A percentile compares a stretch with the other conserved stretches of the same genome.
These are phyloP conservation scores for Jatropha curcas DNA, from an alignment of 345 rosid genomes.

Conservation along the genomic window DNA sequence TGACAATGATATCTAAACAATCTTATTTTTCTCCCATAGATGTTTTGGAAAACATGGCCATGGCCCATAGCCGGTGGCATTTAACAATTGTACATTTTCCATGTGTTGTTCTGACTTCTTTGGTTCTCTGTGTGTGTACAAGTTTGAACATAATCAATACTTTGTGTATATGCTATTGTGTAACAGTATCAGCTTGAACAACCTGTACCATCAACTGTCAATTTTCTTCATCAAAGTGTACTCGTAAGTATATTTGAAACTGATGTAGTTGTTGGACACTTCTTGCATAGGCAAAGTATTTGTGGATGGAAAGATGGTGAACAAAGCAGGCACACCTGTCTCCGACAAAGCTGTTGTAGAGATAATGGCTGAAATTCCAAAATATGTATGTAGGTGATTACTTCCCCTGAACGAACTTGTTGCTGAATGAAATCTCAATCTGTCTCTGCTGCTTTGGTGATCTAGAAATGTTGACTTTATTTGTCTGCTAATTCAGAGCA, in stretches of 20 bases:
- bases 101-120: too few relatives aligned
- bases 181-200: background rate
- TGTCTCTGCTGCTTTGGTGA: slow-evolving; percentile 2
- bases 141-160: background rate
- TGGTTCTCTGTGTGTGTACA: background rate
- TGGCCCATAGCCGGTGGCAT: too few relatives aligned
- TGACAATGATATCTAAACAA: background rate
- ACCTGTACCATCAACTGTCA: background rate
- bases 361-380: slow-evolving; percentile 79
- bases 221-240: background rate
- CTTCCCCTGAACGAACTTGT: slow-evolving; percentile 30
- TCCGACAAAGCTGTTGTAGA: slow-evolving; percentile 66
- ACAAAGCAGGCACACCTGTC: slow-evolving; percentile 85
- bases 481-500: slow-evolving; percentile 52
- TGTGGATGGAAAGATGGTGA: slow-evolving; percentile 81
- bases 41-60: background rate
- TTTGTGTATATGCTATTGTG: too few relatives aligned
- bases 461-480: slow-evolving; percentile 10
- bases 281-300: slow-evolving; percentile 68
- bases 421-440: background rate
- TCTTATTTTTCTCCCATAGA: too few relatives aligned
- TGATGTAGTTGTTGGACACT: slow-evolving; percentile 14
- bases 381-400: slow-evolving; percentile 99
- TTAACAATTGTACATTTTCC: too few relatives aligned
- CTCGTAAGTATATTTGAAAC: background rate